Conservation (phyloP, 2,329 filamentous ascomycete species). For the Botryosphaeria agaves region DNA sequence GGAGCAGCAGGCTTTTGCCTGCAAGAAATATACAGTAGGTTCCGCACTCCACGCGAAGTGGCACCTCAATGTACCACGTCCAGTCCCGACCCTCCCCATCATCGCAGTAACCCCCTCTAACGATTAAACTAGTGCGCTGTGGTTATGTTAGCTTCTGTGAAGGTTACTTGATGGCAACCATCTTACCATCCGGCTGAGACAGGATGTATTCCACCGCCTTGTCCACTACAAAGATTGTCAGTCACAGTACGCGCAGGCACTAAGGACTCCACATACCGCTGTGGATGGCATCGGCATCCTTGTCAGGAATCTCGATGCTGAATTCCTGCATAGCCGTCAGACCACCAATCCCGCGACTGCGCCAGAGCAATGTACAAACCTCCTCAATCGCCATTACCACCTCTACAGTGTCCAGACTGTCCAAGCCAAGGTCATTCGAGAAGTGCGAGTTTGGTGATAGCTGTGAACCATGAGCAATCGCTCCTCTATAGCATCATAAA, state of each 20-base stretch:
- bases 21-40: too few species aligned
- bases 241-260: too few species aligned
- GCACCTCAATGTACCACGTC: too few species aligned
- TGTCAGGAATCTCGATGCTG: constrained; percentile 95
- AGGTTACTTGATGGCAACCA: too few species aligned
- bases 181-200: constrained; percentile 79
- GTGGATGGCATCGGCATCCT: constrained; percentile 88
- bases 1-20: too few species aligned
- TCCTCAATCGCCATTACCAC: constrained; percentile 99
- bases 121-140: constrained; percentile 10
- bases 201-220: constrained; percentile 91
- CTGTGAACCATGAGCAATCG: constrained; percentile 27
- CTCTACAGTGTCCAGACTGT: constrained; percentile 96
- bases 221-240: constrained; percentile 43
- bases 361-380: too few species aligned
- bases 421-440: constrained; percentile 88
- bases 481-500: neutral
- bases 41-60: too few species aligned
- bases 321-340: constrained; percentile 39
- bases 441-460: constrained; percentile 78
- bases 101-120: too few species aligned
- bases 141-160: neutral
- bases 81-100: too few species aligned
- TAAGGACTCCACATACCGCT: constrained; percentile 76
- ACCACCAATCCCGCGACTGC: too few species aligned